Percentiles rank a stretch among this genome's conserved stretches.
Conservation (phyloP, 2,329 filamentous ascomycete genomes). For the Pyrenochaeta sp. region DNA sequence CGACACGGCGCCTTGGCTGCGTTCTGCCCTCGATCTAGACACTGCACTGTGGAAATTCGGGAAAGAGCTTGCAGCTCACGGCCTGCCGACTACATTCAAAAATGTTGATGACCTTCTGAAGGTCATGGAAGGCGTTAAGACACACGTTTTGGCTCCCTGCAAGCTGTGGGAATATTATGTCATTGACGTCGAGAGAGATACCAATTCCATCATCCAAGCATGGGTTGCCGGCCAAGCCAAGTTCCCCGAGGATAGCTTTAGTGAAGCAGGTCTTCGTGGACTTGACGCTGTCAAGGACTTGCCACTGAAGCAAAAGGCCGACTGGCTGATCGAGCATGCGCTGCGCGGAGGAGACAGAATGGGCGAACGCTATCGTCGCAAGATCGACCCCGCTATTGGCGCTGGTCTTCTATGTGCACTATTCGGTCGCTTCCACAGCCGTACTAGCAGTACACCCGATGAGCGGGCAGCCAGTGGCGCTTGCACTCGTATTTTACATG, state of each 20-base stretch:
- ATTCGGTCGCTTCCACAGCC: constrained; percentile 72
- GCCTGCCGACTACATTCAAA: constrained; percentile 78
- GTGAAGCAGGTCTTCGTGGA: constrained; percentile 57
- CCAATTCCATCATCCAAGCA: constrained; percentile 71
- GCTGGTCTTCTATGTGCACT: constrained; percentile 74
- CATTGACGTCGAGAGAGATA: constrained; percentile 78
- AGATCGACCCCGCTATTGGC: constrained; percentile 72
- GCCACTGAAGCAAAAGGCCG: constrained; percentile 66
- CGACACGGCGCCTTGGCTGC: constrained; percentile 80
- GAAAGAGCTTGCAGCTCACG: constrained; percentile 69
- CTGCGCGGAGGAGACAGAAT: constrained; percentile 76
- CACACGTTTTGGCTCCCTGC: constrained; percentile 77
- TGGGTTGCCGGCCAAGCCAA: constrained; percentile 72
- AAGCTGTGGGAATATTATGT: constrained; percentile 95
- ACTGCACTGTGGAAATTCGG: constrained; percentile 73
- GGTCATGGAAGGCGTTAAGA: constrained; percentile 86
- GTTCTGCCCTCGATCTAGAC: constrained; percentile 77
- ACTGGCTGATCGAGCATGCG: constrained; percentile 73
- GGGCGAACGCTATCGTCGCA: constrained; percentile 79
- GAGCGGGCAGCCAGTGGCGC: constrained; percentile 63
- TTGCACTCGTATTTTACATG: constrained; percentile 73
- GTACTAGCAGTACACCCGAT: constrained; percentile 59
- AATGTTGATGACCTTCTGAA: constrained; percentile 75
- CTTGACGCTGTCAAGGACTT: constrained; percentile 63
- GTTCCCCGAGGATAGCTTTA: constrained; percentile 63